Percentiles rank a stretch among this genome's conserved stretches.
These are phyloP conservation scores for Penicillium corylophilum DNA, from an alignment of 2,329 filamentous ascomycete genomes.

Conservation along the genomic window DNA sequence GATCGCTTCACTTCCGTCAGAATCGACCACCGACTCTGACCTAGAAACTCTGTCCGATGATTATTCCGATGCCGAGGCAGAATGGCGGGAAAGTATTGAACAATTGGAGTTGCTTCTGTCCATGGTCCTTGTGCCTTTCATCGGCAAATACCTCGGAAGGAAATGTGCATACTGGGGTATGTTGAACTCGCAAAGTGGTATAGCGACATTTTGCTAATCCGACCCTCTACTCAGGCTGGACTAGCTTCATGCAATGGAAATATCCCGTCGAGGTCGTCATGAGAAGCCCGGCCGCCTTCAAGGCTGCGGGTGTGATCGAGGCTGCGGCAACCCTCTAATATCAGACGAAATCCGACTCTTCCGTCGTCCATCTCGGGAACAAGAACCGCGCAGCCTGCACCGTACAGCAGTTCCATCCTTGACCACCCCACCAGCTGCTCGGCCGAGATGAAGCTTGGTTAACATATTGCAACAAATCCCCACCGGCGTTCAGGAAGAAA, in stretches of 20 bases:
- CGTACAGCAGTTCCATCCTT: not conserved
- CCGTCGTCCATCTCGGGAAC: not conserved
- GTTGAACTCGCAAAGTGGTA: conserved; percentile 10
- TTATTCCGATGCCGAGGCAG: conserved; percentile 82
- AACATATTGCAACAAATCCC: not conserved
- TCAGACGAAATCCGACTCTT: not conserved
- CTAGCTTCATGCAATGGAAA: conserved; percentile 90
- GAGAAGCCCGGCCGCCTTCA: conserved; percentile 62
- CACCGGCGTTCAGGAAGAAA: not conserved
- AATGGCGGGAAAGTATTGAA: conserved; percentile 93
- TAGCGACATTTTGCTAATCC: conserved; percentile 6
- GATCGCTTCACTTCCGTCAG: conserved; percentile 45
- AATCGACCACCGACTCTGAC: conserved; percentile 40
- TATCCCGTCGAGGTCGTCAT: conserved; percentile 74
- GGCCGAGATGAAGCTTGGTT: not conserved
- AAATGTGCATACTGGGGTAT: conserved; percentile 96
- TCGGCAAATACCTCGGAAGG: conserved; percentile 91
- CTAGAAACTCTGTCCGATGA: conserved; percentile 50
- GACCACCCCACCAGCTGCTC: not conserved
- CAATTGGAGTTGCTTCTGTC: conserved; percentile 90
- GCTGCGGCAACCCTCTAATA: conserved; percentile 48
- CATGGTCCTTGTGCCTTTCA: conserved; percentile 91
- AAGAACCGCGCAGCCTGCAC: not conserved
- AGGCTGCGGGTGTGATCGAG: conserved; percentile 62
- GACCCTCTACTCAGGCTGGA: conserved; percentile 67